A percentile compares a stretch with the other conserved stretches of the same genome.
Conservation (phyloP, 768 basidiomycete genomes). For the Leccinum barrowsii region DNA sequence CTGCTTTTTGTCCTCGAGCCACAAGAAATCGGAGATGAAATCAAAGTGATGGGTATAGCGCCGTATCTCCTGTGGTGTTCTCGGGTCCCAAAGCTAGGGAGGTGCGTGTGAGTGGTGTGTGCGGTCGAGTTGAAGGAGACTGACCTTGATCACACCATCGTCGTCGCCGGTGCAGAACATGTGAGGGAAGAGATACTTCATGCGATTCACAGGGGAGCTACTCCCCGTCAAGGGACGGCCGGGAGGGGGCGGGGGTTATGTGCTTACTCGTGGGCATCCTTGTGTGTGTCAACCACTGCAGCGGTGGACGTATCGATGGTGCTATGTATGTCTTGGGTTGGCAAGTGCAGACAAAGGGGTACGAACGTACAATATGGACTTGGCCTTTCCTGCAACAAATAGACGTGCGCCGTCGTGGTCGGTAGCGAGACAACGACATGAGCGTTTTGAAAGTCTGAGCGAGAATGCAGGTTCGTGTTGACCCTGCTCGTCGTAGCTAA, state of each 20-base stretch:
- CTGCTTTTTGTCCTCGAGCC: conserved; percentile 79
- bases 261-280: conserved; percentile 67
- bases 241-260: conserved; percentile 2
- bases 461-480: conserved; percentile 50
- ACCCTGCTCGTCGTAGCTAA: conserved; percentile 71
- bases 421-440: conserved; percentile 72
- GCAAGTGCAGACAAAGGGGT: neutral
- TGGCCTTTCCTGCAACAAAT: conserved; percentile 81
- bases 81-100: conserved; percentile 83
- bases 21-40: conserved; percentile 91
- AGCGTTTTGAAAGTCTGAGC: conserved; percentile 74
- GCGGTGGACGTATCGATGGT: conserved; percentile 66
- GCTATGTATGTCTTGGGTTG: conserved; percentile 35
- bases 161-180: conserved; percentile 87
- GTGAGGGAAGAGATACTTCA: conserved; percentile 66
- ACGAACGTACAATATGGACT: conserved; percentile 65
- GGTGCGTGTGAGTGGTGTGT: neutral
- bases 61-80: conserved; percentile 59
- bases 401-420: conserved; percentile 65
- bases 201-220: conserved; percentile 84
- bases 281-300: conserved; percentile 42
- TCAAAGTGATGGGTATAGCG: conserved; percentile 87
- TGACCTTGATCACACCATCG: conserved; percentile 88
- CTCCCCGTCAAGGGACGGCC: conserved; percentile 27
- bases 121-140: conserved; percentile 9